A percentile compares a stretch with the other conserved stretches of the same genome.
Evolutionary conservation across 2,329 filamentous ascomycete genomes (phyloP).

Genomic region (Arthrobotrys megalospora): DNA sequence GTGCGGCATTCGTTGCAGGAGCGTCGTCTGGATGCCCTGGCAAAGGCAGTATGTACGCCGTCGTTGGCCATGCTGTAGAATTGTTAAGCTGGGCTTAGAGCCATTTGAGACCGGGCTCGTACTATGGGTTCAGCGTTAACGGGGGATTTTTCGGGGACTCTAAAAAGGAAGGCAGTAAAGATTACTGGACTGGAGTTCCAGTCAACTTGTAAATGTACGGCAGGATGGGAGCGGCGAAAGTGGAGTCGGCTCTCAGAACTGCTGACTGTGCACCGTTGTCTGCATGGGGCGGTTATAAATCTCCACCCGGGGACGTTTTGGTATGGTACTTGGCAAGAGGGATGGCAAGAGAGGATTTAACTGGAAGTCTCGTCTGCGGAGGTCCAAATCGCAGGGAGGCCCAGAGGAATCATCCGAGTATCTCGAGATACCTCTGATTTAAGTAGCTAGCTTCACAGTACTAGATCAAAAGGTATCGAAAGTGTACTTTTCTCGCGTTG

Average conservation of each 20-base stretch:
- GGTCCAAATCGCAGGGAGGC: constrained; percentile 12
- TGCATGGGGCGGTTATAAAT: constrained; percentile 30
- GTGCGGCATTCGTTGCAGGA: constrained; percentile 63
- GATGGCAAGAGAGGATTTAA: background rate
- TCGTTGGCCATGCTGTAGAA: constrained; percentile 50
- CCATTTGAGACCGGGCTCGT: constrained; percentile 34
- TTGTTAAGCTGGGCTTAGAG: constrained; percentile 26
- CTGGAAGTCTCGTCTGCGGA: background rate
- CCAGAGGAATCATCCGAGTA: background rate
- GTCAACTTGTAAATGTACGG: constrained; percentile 35
- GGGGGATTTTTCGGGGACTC: constrained; percentile 49
- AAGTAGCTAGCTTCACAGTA: constrained; percentile 13
- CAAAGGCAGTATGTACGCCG: constrained; percentile 44
- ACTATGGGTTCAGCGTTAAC: constrained; percentile 16
- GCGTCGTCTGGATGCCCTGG: constrained; percentile 54
- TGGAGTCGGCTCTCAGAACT: constrained; percentile 38
- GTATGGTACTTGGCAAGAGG: constrained; percentile 20
- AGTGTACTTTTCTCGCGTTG: constrained; percentile 12
- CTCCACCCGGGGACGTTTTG: constrained; percentile 13
- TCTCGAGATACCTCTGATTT: constrained; percentile 23
- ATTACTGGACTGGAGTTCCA: constrained; percentile 16
- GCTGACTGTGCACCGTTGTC: constrained; percentile 24
- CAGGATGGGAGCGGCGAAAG: constrained; percentile 48
- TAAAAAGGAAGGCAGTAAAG: constrained; percentile 47
- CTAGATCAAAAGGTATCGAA: background rate